Evolutionary conservation across 257 asterid genomes (phyloP).

Genomic region (Fraxinus quadrangulata): DNA sequence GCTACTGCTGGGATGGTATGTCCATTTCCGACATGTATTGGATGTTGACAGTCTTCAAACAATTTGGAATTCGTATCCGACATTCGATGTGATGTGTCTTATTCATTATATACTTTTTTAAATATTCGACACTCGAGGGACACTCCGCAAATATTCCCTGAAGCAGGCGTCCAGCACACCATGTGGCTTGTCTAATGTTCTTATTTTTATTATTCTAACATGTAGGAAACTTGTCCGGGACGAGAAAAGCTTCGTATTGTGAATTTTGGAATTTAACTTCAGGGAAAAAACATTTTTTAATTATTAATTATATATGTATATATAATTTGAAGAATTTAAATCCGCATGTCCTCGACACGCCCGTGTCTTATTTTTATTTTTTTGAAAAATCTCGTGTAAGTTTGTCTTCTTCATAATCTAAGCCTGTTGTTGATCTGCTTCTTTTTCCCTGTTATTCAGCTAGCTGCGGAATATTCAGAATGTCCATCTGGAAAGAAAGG

Average conservation of each 20-base stretch:
- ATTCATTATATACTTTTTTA: too few species aligned
- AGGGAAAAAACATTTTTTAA: background rate
- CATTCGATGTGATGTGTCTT: background rate
- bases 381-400: too few species aligned
- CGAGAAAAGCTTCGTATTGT: background rate
- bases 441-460: constrained; percentile 34
- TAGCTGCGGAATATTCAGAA: constrained; percentile 92
- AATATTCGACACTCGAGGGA: background rate
- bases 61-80: background rate
- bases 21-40: background rate
- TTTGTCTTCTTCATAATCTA: background rate
- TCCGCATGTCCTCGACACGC: background rate
- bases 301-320: background rate
- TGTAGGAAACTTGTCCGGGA: background rate
- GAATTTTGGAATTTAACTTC: background rate
- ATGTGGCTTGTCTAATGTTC: background rate
- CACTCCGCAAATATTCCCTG: background rate
- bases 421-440: background rate
- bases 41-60: background rate
- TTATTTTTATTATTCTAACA: background rate
- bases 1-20: background rate
- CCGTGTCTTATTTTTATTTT: background rate
- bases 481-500: constrained; percentile 99
- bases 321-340: too few species aligned
- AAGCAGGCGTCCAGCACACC: background rate